Base-by-base conservation (phyloP, 2,329 filamentous ascomycete species). In the Ophiostoma sp. region DNA sequence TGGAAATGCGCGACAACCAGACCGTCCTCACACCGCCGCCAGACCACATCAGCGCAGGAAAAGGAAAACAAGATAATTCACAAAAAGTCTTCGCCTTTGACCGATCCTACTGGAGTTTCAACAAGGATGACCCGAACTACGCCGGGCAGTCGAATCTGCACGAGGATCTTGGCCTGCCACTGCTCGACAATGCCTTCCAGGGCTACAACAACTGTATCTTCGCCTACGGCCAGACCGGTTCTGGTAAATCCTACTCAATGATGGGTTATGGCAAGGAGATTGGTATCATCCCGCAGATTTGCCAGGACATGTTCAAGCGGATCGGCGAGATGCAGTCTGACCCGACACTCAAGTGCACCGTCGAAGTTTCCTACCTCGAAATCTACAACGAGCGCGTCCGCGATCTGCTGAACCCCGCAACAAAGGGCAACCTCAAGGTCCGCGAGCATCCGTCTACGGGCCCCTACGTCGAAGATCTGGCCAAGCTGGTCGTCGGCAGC, bases 131-230 rank as follows among this genome's bases (percentile, higher is more conserved):
- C 80, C 85, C 89, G 42, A 93, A 98, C 83, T 99, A 98, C 80
- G 95, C 96, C 3, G 88, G 92, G 75, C 96, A 99, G 81, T 93
- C 94, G 78, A 93, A 98, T 79, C 92, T 99, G 72, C 98, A 99
- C 86, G 93, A 96, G 79, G 92, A 92, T 74, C 88, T 99, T 31
- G 96, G 96, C 72, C 94, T 98, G 81, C 96, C 98, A 80, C 98
- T 99, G 78, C 88, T 99, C 75, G 96, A 99, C 82, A 96, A 99
- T 87, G 99, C 99, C 84, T 99, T 99, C 79, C 95, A 98, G 80
- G 96, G 96, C 76, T 99, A 99, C 84, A 95, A 99, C 83, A 99
- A 96, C 0, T 99, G 96, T 82, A 99, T 99, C 80, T 99, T 99
- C 81, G 96, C 96, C 17, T 99, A 99, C 81, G 96, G 96, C 22